A percentile compares a stretch with the other conserved stretches of the same genome.
Evolutionary conservation across 805 yeast genomes (phyloP).

Genomic region (Metschnikowia anglica): DNA sequence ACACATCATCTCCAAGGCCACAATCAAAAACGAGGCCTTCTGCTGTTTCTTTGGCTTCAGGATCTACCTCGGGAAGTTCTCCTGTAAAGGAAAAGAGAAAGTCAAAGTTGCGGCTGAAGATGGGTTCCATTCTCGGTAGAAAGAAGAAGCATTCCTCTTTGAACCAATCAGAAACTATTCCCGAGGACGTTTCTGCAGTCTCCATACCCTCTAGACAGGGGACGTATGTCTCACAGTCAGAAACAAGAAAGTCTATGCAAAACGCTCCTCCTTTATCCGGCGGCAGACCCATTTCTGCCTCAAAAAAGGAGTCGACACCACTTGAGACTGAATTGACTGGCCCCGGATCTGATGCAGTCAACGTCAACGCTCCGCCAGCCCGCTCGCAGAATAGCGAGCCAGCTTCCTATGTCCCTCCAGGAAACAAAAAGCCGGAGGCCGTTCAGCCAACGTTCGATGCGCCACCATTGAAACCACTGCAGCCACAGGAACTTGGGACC

Average conservation of each 20-base stretch:
- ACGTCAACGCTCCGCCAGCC: neutral
- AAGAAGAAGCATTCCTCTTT: constrained; percentile 45
- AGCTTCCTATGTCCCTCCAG: neutral
- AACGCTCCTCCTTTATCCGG: constrained; percentile 7
- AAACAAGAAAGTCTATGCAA: constrained; percentile 15
- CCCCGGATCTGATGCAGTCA: neutral
- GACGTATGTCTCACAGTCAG: constrained; percentile 13
- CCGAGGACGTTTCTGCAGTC: constrained; percentile 34
- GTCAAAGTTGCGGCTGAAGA: constrained; percentile 59
- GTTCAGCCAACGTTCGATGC: constrained; percentile 10
- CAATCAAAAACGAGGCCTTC: constrained; percentile 8
- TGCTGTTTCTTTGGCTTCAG: constrained; percentile 16
- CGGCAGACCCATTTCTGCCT: constrained; percentile 1
- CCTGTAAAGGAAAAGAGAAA: constrained; percentile 30
- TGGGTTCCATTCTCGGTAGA: constrained; percentile 74
- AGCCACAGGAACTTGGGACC: neutral
- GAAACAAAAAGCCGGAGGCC: neutral
- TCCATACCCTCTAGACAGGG: constrained; percentile 19
- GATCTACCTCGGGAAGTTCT: constrained; percentile 18
- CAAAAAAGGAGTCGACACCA: neutral
- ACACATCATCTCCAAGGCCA: constrained; percentile 4
- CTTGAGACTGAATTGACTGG: neutral
- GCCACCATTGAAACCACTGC: constrained; percentile 8
- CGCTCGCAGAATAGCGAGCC: neutral
- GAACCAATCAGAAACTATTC: constrained; percentile 27